Evolutionary conservation across 2,329 filamentous ascomycete species (phyloP), one percentile per base, ranked within the genome.

Genomic region (Arthrobotrys megalospora): DNA sequence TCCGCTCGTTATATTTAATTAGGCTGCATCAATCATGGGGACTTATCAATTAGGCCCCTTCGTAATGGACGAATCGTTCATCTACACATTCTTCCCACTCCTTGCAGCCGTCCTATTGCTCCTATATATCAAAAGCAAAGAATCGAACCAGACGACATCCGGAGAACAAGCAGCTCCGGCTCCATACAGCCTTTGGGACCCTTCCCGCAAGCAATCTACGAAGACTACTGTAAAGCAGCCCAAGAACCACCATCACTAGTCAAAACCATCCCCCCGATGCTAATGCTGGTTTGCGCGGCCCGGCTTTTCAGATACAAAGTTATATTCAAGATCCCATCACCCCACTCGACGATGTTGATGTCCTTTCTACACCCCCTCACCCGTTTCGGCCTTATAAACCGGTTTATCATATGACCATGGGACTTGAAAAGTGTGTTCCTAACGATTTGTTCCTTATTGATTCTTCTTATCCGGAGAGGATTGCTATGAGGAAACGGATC

Each of bases 331-430:
- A 78, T 8, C 66, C 66, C 5, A 80, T 84, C 52, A 79, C 82
- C 34, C 80, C 85, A 0, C 75, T 84, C 0, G 45, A 78, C 0
- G 80, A 82, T 3, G 86, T 87, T 70, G 82, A 87, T 77, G 87
- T 86, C 85, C 81, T 83, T 43, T 76, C 81, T 1, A 83, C 82
- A 0, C 82, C 84, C 7, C 86, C 87, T 0, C 77, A 81, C 2
- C 83, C 84, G 43, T 84, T 86, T 41, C 84, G 87, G 1, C 87
- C 87, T 0, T 88, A 88, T 81, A 88, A 88, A 81, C 85, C 86
- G 0, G 85, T 85, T 1, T 89, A 88, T 80, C 83, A 88, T 80
- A 88, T 89, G 75, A 88, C 86, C 0, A 89, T 89, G 87, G 87
- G 87, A 21, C 48, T 79, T 50, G 68, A 80, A 24, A 68, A 66